phyloP scores from a whole-genome alignment of 2,329 filamentous ascomycete genomes.

The Grosmannia penicillata region DNA sequence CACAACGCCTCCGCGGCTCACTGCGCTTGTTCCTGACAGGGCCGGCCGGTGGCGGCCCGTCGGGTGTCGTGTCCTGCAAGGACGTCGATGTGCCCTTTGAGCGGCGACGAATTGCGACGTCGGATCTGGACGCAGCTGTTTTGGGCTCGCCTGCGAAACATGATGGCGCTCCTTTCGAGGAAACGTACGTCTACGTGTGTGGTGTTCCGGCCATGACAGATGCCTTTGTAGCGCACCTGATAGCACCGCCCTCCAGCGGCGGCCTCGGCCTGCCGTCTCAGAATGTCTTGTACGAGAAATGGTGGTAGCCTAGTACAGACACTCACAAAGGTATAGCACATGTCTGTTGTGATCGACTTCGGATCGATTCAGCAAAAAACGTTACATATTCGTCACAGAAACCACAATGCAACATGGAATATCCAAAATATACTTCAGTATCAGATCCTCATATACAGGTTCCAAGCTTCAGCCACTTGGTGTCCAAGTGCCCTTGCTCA shows the following conservation, averaged over 20 bases:
- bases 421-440: too few relatives aligned
- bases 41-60: neutral
- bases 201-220: slow-evolving; percentile 58
- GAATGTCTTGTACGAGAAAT: slow-evolving; percentile 21
- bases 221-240: slow-evolving; percentile 37
- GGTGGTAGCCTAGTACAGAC: slow-evolving; percentile 17
- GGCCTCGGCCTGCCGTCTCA: slow-evolving; percentile 14
- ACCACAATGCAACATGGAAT: neutral
- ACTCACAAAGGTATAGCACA: too few relatives aligned
- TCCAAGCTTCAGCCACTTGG: too few relatives aligned
- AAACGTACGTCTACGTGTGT: slow-evolving; percentile 43
- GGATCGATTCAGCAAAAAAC: too few relatives aligned
- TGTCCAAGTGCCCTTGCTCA: too few relatives aligned
- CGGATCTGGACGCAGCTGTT: slow-evolving; percentile 27
- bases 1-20: slow-evolving; percentile 21
- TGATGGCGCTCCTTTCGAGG: neutral
- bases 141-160: slow-evolving; percentile 3
- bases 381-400: too few relatives aligned
- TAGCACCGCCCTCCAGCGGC: slow-evolving; percentile 9
- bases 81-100: slow-evolving; percentile 16
- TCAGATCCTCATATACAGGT: too few relatives aligned
- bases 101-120: slow-evolving; percentile 25
- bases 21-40: slow-evolving; percentile 31
- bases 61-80: slow-evolving; percentile 9
- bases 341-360: too few relatives aligned